Percentiles rank a stretch among this genome's conserved stretches.
Evolutionary conservation across 768 basidiomycete species (phyloP).

Genomic region (Coprinopsis cinerea): DNA sequence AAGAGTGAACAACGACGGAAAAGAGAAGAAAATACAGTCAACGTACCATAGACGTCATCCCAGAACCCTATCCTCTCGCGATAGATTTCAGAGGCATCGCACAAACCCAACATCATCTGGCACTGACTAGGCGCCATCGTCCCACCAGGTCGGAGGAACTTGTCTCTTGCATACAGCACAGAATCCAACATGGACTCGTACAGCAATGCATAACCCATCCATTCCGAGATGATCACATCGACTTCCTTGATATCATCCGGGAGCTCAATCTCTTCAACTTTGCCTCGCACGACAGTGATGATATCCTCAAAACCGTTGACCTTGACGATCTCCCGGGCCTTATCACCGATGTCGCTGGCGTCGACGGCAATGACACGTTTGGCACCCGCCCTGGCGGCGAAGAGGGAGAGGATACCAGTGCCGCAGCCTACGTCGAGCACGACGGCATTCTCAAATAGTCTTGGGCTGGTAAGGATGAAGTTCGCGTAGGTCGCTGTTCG

Average conservation of each 20-base stretch:
- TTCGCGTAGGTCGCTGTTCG: conserved; percentile 90
- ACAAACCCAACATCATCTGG: conserved; percentile 77
- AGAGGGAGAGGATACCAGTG: conserved; percentile 86
- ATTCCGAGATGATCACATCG: conserved; percentile 94
- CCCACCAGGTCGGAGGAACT: conserved; percentile 71
- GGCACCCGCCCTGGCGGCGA: conserved; percentile 86
- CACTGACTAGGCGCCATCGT: conserved; percentile 91
- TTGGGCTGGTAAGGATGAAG: conserved; percentile 81
- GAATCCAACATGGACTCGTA: conserved; percentile 99
- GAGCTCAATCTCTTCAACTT: conserved; percentile 81
- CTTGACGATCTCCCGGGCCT: conserved; percentile 72
- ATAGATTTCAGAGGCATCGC: conserved; percentile 67
- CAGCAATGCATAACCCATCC: conserved; percentile 92
- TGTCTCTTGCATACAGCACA: conserved; percentile 82
- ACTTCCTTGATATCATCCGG: conserved; percentile 72
- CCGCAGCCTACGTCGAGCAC: conserved; percentile 98
- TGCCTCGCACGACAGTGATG: conserved; percentile 85
- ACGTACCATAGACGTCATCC: conserved; percentile 83
- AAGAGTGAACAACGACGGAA: not conserved
- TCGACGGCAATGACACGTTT: conserved; percentile 89
- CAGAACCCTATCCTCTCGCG: conserved; percentile 88
- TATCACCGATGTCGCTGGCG: conserved; percentile 76
- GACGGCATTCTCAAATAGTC: conserved; percentile 73
- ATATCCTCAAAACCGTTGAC: conserved; percentile 66
- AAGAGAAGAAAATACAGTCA: not conserved